These are phyloP conservation scores for Diaporthe sp. DNA, from an alignment of 2,329 filamentous ascomycete species.

Conservation along the genomic window DNA sequence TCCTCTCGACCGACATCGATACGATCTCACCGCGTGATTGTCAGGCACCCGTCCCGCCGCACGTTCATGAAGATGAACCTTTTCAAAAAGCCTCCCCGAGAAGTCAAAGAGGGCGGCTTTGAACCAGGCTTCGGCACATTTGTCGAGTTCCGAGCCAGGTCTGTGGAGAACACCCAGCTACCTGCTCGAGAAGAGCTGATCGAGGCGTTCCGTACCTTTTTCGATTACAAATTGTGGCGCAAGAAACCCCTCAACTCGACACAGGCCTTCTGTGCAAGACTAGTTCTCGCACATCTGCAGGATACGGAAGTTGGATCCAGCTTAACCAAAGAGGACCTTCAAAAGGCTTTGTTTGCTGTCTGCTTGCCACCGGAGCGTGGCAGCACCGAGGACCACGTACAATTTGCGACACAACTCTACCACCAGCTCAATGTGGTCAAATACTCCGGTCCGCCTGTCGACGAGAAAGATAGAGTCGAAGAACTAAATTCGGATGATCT, in stretches of 20 bases:
- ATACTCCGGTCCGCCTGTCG: not conserved
- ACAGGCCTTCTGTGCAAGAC: conserved; percentile 73
- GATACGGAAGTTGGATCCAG: conserved; percentile 64
- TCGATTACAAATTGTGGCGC: conserved; percentile 67
- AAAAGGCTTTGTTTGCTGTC: conserved; percentile 61
- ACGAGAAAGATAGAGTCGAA: conserved; percentile 21
- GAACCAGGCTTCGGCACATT: conserved; percentile 81
- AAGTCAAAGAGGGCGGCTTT: conserved; percentile 72
- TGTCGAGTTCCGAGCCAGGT: conserved; percentile 75
- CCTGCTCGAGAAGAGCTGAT: conserved; percentile 75
- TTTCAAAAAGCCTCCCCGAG: conserved; percentile 70
- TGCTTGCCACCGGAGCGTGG: conserved; percentile 57
- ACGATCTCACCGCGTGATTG: conserved; percentile 8
- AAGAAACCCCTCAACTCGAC: conserved; percentile 71
- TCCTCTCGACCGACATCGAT: conserved; percentile 38
- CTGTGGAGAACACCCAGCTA: conserved; percentile 74
- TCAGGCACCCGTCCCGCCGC: conserved; percentile 34
- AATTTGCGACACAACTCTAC: conserved; percentile 62
- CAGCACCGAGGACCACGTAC: conserved; percentile 60
- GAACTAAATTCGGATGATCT: conserved; percentile 44
- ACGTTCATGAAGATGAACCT: conserved; percentile 67
- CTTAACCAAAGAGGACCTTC: conserved; percentile 58
- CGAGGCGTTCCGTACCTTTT: conserved; percentile 75
- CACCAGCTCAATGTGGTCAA: conserved; percentile 48
- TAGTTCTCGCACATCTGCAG: conserved; percentile 69